A percentile compares a stretch with the other conserved stretches of the same genome.
Conservation (phyloP, 2,329 filamentous ascomycete genomes). For the Penicillium sclerotiorum region DNA sequence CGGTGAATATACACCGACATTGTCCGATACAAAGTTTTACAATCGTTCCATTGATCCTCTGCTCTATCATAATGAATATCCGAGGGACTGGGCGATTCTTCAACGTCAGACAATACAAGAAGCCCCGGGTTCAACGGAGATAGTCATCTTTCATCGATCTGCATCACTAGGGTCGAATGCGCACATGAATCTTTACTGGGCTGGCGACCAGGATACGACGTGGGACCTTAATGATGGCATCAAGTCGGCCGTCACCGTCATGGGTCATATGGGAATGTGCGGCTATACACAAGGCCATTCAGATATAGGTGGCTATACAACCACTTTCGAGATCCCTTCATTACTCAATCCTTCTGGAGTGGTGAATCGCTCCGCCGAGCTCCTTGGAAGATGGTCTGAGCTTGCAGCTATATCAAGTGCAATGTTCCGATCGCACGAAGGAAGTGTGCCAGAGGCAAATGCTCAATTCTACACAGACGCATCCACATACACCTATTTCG, state of each 20-base stretch:
- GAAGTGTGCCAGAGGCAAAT: slow-evolving; percentile 40
- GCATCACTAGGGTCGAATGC: slow-evolving; percentile 34
- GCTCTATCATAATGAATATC: slow-evolving; percentile 40
- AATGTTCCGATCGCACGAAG: slow-evolving; percentile 41
- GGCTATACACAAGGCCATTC: slow-evolving; percentile 40
- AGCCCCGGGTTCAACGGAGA: slow-evolving; percentile 31
- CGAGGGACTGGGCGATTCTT: slow-evolving; percentile 35
- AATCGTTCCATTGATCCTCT: slow-evolving; percentile 31
- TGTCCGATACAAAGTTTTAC: slow-evolving; percentile 28
- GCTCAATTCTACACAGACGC: slow-evolving; percentile 41
- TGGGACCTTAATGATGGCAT: slow-evolving; percentile 40
- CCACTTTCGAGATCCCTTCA: slow-evolving; percentile 25
- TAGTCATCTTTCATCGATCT: slow-evolving; percentile 39
- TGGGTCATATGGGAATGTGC: slow-evolving; percentile 40
- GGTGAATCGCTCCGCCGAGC: slow-evolving; percentile 38
- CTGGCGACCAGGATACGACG: slow-evolving; percentile 40
- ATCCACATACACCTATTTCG: slow-evolving; percentile 36
- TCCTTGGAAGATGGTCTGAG: slow-evolving; percentile 43
- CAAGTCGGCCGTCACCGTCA: slow-evolving; percentile 37
- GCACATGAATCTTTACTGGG: slow-evolving; percentile 44
- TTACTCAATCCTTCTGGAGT: no score
- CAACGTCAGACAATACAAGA: slow-evolving; percentile 33
- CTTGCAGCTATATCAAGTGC: slow-evolving; percentile 36
- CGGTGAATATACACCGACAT: slow-evolving; percentile 39
- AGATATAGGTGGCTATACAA: slow-evolving; percentile 43